Evolutionary conservation across 495 filamentous ascomycete genomes (phyloP), one percentile per base, ranked within the genome.

Genomic region (Xylaria longipes): DNA sequence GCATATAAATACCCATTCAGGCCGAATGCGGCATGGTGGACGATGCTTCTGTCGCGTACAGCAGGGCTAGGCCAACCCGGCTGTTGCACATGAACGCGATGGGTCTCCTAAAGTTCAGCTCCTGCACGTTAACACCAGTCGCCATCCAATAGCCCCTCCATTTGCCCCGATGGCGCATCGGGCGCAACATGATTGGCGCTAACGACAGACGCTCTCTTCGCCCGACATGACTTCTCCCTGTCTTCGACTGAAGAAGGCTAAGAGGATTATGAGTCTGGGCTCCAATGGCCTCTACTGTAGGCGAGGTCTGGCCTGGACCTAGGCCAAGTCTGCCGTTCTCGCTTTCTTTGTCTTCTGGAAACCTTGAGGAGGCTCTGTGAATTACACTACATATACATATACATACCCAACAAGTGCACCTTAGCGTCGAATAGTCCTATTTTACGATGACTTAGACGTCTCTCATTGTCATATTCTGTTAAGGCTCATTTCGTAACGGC

Each of bases 81-180:
- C 3, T 15, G 25, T 56, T 56, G 27, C 33, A 60, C 57, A 22
- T 37, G 31, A 14, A 17, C 22, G 52, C 52, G 52, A 56, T 56
- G 52, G 52, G 52, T 56, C 52, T 31, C 27, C 25, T n/a, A 41
- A 31, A 64, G 31, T 71, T 71, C 69, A 71, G 69, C 69, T 71
- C 48, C 57, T 71, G 69, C 57, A 61, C 58, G 57, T 46, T 65
- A 65, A 46, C 5, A 63, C 9, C 43, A 20, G 29, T 31, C 33
- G 35, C 12, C 68, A 31, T 39, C 57, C 68, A 70, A 63, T 62
- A 27, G 56, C 52, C 45, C n/a, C 33, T 56, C 15, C 22, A 57
- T 43, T 37, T 60, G 39, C 29, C 27, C 29, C 57, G 22, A 64
- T 31, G 68, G 33, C 57, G 54, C 45, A 43, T 56, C 25, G 58